Evolutionary conservation across 768 basidiomycete genomes (phyloP).

Genomic region (Leucogyrophana mollusca): DNA sequence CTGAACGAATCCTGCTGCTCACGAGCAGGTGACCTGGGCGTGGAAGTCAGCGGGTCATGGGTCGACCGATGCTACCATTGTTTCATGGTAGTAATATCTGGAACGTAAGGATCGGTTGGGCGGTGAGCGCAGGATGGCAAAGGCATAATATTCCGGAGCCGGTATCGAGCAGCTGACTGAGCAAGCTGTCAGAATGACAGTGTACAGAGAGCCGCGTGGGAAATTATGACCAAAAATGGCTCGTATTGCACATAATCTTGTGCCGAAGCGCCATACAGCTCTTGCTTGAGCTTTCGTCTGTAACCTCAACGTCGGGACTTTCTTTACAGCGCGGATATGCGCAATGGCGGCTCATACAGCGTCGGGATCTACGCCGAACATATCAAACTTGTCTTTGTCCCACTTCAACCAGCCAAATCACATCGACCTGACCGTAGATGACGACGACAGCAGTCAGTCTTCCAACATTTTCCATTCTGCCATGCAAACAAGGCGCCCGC

Average conservation of each 20-base stretch:
- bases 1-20: too few species aligned
- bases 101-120: too few species aligned
- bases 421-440: conserved; percentile 73
- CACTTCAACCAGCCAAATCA: conserved; percentile 45
- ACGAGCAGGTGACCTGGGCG: too few species aligned
- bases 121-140: too few species aligned
- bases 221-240: conserved; percentile 1
- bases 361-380: conserved; percentile 29
- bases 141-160: too few species aligned
- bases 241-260: neutral
- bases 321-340: conserved; percentile 17
- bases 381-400: conserved; percentile 35
- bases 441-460: conserved; percentile 48
- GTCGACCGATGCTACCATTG: too few species aligned
- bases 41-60: too few species aligned
- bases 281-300: conserved; percentile 7
- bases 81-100: too few species aligned
- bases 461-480: conserved; percentile 21
- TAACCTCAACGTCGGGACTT: conserved; percentile 1
- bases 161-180: too few species aligned
- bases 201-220: conserved; percentile 1
- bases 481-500: conserved; percentile 39
- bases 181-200: too few species aligned
- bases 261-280: conserved; percentile 3
- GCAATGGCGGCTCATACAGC: conserved; percentile 27